Base-by-base conservation (phyloP, 192 early-diverging fungal genomes). In the Coemansia pectinata region DNA sequence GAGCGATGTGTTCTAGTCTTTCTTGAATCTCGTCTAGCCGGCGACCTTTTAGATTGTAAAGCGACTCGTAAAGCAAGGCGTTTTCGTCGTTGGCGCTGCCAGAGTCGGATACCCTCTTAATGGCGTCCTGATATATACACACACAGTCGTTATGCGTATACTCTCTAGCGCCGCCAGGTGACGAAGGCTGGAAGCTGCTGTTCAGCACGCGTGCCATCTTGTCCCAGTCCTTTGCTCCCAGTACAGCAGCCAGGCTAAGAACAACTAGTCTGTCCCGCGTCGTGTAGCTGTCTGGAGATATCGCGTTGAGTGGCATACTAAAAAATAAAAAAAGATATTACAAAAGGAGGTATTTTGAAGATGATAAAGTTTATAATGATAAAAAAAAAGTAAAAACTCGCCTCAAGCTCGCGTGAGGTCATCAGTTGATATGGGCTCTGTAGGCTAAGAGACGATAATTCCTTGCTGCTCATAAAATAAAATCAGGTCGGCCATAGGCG, bases 401-500 rank as follows among this genome's bases (percentile, higher is more conserved):
- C 8, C 17, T 48, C 19, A 21, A 48, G 45, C 45, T 7, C n/a
- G 45, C n/a, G 19, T 48, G 45, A 23, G 45, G 45, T 48, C 45
- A 48, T 48, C 45, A 48, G 45, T 9, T 64, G 62, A 64, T 64
- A 64, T 64, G 38, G 61, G 45, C 45, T 21, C 19, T 44, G 14
- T 31, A 55, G 0, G 4, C 29, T 64, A 61, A 19, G 62, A 40
- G n/a, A 68, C 53, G 41, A 81, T 68, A 2, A 85, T 74, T 23
- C 73, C 74, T 36, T 85, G 71, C 38, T 84, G 69, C 65, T 83
- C 79, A 31, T 76, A 76, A 50, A 76, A 71, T 25, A 84, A 83
- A 65, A 96, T 91, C 39, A 96, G 84, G 21, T 95, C 94, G 33
- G 81, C 76, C 84, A 98, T 81, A 15, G 94, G 92, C 31, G 86